phyloP scores from a whole-genome alignment of 2,329 filamentous ascomycete genomes.

The Didymella lethalis region DNA sequence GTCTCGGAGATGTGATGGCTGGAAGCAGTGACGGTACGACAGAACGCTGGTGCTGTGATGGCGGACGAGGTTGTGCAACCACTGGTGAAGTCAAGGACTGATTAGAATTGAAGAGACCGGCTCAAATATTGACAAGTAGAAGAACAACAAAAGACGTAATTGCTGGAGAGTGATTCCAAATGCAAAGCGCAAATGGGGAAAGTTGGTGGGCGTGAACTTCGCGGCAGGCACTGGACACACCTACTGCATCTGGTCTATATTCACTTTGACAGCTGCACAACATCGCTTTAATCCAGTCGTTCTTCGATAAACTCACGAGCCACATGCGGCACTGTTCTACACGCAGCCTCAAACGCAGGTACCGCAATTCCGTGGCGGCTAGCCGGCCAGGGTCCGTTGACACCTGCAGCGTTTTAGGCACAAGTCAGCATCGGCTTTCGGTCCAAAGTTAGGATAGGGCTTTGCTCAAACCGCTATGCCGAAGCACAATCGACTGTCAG shows the following conservation, averaged over 20 bases:
- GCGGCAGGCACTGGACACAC: constrained; percentile 32
- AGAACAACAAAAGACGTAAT: constrained; percentile 23
- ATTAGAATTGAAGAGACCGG: constrained; percentile 43
- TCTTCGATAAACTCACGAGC: constrained; percentile 36
- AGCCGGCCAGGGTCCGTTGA: constrained; percentile 39
- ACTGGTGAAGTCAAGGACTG: constrained; percentile 17
- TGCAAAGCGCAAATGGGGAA: constrained; percentile 28
- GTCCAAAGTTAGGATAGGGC: constrained; percentile 40
- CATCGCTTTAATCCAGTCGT: constrained; percentile 31
- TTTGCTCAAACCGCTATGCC: constrained; percentile 31
- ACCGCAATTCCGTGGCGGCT: constrained; percentile 43
- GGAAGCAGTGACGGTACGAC: constrained; percentile 16
- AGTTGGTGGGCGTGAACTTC: constrained; percentile 33
- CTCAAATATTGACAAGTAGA: constrained; percentile 37
- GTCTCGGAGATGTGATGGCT: constrained; percentile 24
- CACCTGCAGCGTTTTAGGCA: constrained; percentile 43
- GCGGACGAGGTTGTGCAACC: constrained; percentile 26
- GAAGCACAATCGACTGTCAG: constrained; percentile 22
- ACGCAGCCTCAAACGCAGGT: constrained; percentile 48
- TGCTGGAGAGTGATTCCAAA: constrained; percentile 10
- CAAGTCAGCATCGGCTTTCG: constrained; percentile 38
- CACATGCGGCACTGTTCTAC: constrained; percentile 39
- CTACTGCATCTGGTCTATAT: constrained; percentile 44
- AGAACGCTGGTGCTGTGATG: constrained; percentile 21
- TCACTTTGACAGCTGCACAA: constrained; percentile 41